Evolutionary conservation across 2,329 filamentous ascomycete species (phyloP).

Genomic region (Diaporthe amygdali): DNA sequence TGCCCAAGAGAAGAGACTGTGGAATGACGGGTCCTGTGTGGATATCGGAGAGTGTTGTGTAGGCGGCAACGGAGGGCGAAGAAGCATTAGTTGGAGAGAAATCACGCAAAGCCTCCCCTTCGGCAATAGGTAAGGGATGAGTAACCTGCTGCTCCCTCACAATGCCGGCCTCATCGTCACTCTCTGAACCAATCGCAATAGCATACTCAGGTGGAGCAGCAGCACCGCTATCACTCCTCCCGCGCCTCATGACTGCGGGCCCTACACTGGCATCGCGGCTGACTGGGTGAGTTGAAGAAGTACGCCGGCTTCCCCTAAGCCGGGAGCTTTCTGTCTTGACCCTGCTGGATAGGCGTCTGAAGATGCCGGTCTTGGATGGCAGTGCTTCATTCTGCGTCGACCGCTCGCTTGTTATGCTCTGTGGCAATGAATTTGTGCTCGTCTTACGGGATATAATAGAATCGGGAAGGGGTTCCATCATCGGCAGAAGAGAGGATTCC

Average conservation of each 20-base stretch:
- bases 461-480: conserved; percentile 58
- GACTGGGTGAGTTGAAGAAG: conserved; percentile 77
- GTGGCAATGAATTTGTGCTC: conserved; percentile 67
- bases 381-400: conserved; percentile 57
- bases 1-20: conserved; percentile 77
- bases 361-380: conserved; percentile 61
- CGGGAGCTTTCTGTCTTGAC: conserved; percentile 64
- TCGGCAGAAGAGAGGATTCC: conserved; percentile 8
- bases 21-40: conserved; percentile 77
- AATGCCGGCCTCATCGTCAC: conserved; percentile 55
- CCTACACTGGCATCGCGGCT: conserved; percentile 89
- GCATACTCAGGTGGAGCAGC: conserved; percentile 61
- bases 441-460: conserved; percentile 67
- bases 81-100: conserved; percentile 52
- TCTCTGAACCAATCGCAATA: conserved; percentile 58
- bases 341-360: conserved; percentile 83
- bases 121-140: conserved; percentile 46
- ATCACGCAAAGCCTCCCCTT: conserved; percentile 50
- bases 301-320: conserved; percentile 59
- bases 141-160: conserved; percentile 54
- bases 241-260: conserved; percentile 81
- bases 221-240: conserved; percentile 85
- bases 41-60: conserved; percentile 39
- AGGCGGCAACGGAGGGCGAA: conserved; percentile 50
- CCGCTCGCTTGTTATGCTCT: conserved; percentile 61